Evolutionary conservation across 73 alveolate species (phyloP).

Genomic region (Durusdinium trenchii): DNA sequence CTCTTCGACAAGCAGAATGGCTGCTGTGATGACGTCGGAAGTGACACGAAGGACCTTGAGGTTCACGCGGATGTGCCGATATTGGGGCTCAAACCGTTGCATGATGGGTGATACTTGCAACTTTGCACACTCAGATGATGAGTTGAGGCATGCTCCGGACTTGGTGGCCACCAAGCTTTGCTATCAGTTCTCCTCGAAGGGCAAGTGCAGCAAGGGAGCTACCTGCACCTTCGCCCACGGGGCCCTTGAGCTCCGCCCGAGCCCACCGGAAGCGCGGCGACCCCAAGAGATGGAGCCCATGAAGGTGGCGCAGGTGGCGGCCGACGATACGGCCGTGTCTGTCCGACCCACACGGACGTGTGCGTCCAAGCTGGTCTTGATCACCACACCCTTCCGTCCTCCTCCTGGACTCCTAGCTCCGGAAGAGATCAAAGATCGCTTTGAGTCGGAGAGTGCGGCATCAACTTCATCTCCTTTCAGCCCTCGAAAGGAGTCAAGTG

Average conservation of each 20-base stretch:
- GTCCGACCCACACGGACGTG: too few relatives aligned
- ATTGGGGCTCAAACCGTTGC: conserved; percentile 4
- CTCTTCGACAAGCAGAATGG: too few relatives aligned
- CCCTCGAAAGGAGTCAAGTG: too few relatives aligned
- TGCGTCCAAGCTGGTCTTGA: too few relatives aligned
- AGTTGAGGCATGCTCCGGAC: conserved; percentile 5
- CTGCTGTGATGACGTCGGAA: not conserved
- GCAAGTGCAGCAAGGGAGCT: not conserved
- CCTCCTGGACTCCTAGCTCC: too few relatives aligned
- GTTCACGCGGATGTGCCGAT: conserved; percentile 53
- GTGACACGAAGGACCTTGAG: conserved; percentile 49
- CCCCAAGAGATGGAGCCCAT: conserved; percentile 3
- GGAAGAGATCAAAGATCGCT: too few relatives aligned
- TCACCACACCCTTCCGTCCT: too few relatives aligned
- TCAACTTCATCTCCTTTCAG: too few relatives aligned
- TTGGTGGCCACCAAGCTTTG: conserved; percentile 10
- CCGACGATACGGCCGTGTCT: too few relatives aligned
- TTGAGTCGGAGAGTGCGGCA: too few relatives aligned
- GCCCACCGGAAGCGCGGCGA: not conserved
- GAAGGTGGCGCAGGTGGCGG: too few relatives aligned
- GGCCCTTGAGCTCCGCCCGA: not conserved
- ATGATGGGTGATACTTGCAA: conserved; percentile 12
- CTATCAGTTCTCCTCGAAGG: conserved; percentile 25
- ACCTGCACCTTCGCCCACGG: conserved; percentile 19
- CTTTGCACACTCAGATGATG: conserved; percentile 27